Percentiles rank a stretch among this genome's conserved stretches.
Conservation (phyloP, 169 alveolate genomes). For the Plasmodium relictum region DNA sequence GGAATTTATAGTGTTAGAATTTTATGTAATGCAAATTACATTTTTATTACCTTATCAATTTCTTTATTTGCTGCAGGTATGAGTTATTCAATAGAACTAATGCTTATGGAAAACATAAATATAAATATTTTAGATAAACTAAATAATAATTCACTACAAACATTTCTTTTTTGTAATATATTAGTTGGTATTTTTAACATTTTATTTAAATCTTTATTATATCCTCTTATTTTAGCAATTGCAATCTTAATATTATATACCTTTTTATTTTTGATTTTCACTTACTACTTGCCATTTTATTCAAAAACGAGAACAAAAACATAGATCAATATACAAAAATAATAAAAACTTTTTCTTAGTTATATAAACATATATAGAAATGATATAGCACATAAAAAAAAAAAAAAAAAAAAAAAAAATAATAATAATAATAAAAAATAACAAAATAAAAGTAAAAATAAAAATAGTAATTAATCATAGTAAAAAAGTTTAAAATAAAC, state of each 20-base stretch:
- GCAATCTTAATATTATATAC: conserved; percentile 17
- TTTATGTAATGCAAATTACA: conserved; percentile 63
- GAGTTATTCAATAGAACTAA: conserved; percentile 28
- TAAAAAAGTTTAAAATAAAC: no score
- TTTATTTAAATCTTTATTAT: conserved; percentile 38
- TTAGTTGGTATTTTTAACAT: conserved; percentile 41
- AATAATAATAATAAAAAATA: no score
- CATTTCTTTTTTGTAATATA: conserved; percentile 51
- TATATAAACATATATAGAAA: background rate
- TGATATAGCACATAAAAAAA: background rate
- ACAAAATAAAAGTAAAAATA: no score
- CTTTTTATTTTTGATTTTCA: conserved; percentile 10
- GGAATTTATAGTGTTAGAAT: conserved; percentile 46
- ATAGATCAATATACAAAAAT: background rate
- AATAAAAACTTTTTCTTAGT: no score
- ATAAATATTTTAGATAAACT: conserved; percentile 26
- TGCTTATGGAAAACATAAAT: conserved; percentile 14
- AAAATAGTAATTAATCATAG: no score
- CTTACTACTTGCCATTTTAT: conserved; percentile 1
- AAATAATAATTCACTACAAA: conserved; percentile 13
- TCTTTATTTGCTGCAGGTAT: conserved; percentile 16
- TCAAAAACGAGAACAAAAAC: background rate
- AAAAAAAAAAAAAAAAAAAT: no score
- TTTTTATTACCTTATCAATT: conserved; percentile 25
- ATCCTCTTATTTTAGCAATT: conserved; percentile 34